These are phyloP conservation scores for Wallacemonas sp. DNA, from an alignment of 208 protist genomes.

Conservation along the genomic window DNA sequence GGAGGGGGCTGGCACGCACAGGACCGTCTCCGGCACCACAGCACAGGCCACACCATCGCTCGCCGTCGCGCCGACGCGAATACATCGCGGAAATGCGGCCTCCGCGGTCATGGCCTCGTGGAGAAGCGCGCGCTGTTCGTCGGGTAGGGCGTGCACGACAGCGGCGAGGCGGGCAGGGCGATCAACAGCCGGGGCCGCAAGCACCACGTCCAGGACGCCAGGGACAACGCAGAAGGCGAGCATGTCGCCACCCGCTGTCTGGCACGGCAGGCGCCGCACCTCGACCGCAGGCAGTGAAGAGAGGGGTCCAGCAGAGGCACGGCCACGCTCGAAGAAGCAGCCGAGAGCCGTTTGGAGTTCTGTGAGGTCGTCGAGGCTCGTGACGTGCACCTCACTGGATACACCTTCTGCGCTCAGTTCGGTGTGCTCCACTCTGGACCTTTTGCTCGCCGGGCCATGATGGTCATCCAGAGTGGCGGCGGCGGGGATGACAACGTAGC, in stretches of 20 bases:
- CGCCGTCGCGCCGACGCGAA: not conserved
- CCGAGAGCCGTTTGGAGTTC: not conserved
- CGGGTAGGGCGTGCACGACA: not conserved
- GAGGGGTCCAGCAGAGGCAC: no score
- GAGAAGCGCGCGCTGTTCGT: not conserved
- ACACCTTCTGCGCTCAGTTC: not conserved
- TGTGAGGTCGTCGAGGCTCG: not conserved
- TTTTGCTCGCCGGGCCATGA: not conserved
- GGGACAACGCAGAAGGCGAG: conserved; percentile 33
- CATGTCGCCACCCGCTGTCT: not conserved
- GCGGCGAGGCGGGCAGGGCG: not conserved
- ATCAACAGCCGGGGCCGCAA: not conserved
- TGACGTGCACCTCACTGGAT: not conserved
- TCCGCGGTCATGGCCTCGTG: not conserved
- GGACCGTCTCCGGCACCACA: not conserved
- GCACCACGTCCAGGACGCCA: conserved; percentile 17
- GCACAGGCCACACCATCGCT: not conserved
- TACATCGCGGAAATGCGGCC: not conserved
- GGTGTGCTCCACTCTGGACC: not conserved
- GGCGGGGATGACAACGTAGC: conserved; percentile 28
- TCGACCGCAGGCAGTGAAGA: no score
- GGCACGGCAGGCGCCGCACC: no score
- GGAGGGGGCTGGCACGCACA: not conserved
- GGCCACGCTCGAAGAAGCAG: not conserved
- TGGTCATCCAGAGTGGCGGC: not conserved